A percentile compares a stretch with the other conserved stretches of the same genome.
Conservation (phyloP, 1,139 yeast genomes). For the Geotrichum fermentans region DNA sequence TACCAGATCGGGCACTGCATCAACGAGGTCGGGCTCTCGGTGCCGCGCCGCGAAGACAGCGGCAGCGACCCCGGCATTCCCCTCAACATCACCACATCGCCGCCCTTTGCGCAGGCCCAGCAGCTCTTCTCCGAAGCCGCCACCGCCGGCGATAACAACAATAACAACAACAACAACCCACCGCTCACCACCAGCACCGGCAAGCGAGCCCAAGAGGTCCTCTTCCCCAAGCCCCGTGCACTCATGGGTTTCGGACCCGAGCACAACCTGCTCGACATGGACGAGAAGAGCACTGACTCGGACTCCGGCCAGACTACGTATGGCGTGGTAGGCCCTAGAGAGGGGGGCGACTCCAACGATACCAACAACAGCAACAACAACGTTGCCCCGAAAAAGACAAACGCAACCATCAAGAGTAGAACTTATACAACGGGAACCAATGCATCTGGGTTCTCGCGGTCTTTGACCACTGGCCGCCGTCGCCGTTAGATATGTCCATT, state of each 20-base stretch:
- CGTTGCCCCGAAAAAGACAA: not conserved
- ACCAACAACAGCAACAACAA: too few species aligned
- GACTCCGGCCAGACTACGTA: too few species aligned
- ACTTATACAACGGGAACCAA: constrained; percentile 4
- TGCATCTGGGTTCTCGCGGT: constrained; percentile 13
- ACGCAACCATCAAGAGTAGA: not conserved
- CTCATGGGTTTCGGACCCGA: constrained; percentile 13
- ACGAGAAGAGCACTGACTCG: not conserved
- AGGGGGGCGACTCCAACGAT: too few species aligned
- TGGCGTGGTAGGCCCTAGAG: too few species aligned
- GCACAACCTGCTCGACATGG: not conserved
- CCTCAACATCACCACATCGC: not conserved
- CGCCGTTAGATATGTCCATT: not conserved
- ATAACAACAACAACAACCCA: not conserved
- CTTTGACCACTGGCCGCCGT: constrained; percentile 12
- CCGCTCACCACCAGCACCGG: not conserved
- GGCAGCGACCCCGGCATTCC: constrained; percentile 38
- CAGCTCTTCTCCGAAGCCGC: not conserved
- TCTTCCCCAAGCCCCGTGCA: constrained; percentile 13
- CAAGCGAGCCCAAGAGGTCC: not conserved
- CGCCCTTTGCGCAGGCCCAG: not conserved
- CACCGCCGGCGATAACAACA: not conserved
- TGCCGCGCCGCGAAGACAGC: constrained; percentile 34
- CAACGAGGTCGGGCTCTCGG: constrained; percentile 33
- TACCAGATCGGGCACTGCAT: constrained; percentile 35